Conservation (phyloP, 2,329 filamentous ascomycete species). For the Curvularia sp. region DNA sequence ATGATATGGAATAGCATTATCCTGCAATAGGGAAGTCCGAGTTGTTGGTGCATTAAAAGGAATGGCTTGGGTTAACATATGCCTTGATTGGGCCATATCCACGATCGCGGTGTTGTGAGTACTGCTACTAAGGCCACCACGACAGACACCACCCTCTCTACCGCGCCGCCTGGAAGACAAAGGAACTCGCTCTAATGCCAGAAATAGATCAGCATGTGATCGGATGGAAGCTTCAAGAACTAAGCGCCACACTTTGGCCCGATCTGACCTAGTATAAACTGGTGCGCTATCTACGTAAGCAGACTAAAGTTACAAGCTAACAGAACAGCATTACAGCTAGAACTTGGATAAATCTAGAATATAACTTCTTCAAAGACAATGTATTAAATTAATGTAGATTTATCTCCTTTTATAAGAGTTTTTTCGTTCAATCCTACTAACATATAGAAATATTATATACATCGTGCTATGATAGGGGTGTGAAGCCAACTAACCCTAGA, state of each 20-base stretch:
- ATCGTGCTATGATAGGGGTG: neutral
- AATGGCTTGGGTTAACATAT: neutral
- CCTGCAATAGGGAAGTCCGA: neutral
- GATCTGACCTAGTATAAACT: neutral
- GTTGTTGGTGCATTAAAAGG: neutral
- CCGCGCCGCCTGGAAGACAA: neutral
- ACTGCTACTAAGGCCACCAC: neutral
- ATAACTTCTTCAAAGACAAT: neutral
- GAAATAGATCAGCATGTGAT: neutral
- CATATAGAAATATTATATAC: neutral
- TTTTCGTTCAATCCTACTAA: neutral
- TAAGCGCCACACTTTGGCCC: neutral
- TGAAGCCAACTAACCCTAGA: neutral
- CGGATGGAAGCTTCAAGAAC: neutral
- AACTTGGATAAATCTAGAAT: neutral
- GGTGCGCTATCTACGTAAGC: neutral
- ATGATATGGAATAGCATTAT: neutral
- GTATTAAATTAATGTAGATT: neutral
- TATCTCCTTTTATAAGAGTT: neutral
- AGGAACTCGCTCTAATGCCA: neutral
- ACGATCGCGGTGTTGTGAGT: neutral
- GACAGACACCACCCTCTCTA: conserved; percentile 1
- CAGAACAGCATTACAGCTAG: neutral
- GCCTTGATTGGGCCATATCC: neutral
- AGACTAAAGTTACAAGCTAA: neutral